These are phyloP conservation scores for Kuraishia cidri DNA, from an alignment of 805 yeast species.

Conservation along the genomic window DNA sequence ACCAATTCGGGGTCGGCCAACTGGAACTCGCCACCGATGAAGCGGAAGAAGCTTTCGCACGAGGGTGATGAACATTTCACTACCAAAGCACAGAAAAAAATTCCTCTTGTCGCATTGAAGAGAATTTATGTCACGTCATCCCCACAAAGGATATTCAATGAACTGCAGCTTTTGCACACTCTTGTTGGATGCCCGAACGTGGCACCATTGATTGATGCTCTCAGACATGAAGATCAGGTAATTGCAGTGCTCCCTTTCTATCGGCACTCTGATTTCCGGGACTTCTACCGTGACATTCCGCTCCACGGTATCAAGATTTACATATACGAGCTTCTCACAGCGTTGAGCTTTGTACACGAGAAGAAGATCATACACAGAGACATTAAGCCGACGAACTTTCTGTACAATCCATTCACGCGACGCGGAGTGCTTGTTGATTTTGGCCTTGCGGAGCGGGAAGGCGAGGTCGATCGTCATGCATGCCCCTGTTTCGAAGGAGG, in stretches of 20 bases:
- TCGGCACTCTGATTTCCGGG: slow-evolving; percentile 84
- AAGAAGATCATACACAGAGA: slow-evolving; percentile 87
- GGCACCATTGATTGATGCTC: slow-evolving; percentile 84
- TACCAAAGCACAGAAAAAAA: slow-evolving; percentile 24
- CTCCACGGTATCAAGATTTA: slow-evolving; percentile 73
- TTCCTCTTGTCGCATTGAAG: slow-evolving; percentile 68
- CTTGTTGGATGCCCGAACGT: slow-evolving; percentile 64
- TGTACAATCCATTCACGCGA: slow-evolving; percentile 56
- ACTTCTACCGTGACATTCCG: slow-evolving; percentile 74
- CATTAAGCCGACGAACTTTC: slow-evolving; percentile 69
- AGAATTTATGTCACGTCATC: slow-evolving; percentile 93
- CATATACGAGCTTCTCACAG: slow-evolving; percentile 70
- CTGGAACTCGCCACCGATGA: slow-evolving; percentile 20
- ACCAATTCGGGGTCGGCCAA: slow-evolving; percentile 12
- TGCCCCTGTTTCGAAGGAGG: slow-evolving; percentile 54
- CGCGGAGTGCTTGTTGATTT: slow-evolving; percentile 85
- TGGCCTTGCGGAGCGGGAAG: slow-evolving; percentile 74
- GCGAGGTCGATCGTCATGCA: slow-evolving; percentile 17
- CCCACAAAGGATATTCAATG: slow-evolving; percentile 85
- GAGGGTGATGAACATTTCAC: slow-evolving; percentile 11
- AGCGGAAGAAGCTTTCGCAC: slow-evolving; percentile 11
- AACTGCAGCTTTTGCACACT: slow-evolving; percentile 65
- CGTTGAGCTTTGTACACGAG: slow-evolving; percentile 67
- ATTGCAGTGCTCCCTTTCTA: slow-evolving; percentile 88
- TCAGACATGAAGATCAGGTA: slow-evolving; percentile 85